Evolutionary conservation across 2,329 filamentous ascomycete genomes (phyloP), one percentile per base, ranked within the genome.

Genomic region (Talaromyces sp.): DNA sequence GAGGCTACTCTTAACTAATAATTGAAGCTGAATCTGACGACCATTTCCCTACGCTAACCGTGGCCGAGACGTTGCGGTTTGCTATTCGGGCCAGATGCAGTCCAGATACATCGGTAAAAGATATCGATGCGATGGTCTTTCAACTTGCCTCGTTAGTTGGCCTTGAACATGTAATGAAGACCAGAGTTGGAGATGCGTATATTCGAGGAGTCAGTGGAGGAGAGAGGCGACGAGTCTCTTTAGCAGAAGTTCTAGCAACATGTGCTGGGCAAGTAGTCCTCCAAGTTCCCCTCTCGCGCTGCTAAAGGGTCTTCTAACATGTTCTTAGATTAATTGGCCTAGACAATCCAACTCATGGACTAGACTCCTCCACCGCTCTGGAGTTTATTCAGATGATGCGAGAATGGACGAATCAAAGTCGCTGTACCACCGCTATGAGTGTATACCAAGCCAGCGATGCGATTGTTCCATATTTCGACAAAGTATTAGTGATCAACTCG

Each of bases 381-480:
- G 86, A 88, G 68, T 89, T 86, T 67, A 79, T 81, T 68, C 85
- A 85, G 72, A 90, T 88, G 1, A 82, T 94, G 3, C 87, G 91
- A 4, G 87, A 92, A 48, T 85, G 92, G 78, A 93, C 91, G 19
- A 88, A 24, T 2, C 66, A 93, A 74, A 85, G 93, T 64, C 91
- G 92, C 82, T 86, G 89, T 16, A 24, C 43, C 75, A 91, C 88
- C 0, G 90, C 89, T 3, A 93, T 94, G 8, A 91, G 90, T 0
- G 81, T 95, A 0, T 95, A 94, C 75, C 91, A 94, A 74, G 90
- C 90, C 0, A 91, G 88, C 0, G 90, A 93, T 77, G 91, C 86
- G 71, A 90, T 93, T 66, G 92, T 90, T 77, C 81, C 82, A 37
- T 84, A 87, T 19, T 92, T 93, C 66, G 90, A 94, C 80, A 93